Conservation (phyloP, 192 early-diverging fungal genomes). For the Bifiguratus adelaidae region DNA sequence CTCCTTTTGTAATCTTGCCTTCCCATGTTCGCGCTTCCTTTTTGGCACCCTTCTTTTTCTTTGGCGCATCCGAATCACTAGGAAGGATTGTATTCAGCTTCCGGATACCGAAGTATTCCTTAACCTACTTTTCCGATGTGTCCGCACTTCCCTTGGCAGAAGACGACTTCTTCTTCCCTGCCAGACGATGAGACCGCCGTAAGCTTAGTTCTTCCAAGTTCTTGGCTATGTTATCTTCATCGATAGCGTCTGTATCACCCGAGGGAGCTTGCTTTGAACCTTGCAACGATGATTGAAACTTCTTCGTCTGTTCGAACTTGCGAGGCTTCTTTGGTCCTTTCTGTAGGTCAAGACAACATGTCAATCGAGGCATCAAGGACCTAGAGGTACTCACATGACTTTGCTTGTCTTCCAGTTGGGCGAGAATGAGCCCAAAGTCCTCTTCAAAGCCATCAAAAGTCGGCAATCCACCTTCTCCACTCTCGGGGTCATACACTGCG, state of each 20-base stretch:
- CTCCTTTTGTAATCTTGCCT: conserved; percentile 45
- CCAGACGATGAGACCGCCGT: too few relatives aligned
- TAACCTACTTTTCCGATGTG: too few relatives aligned
- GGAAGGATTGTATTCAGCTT: too few relatives aligned
- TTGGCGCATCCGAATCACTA: too few relatives aligned
- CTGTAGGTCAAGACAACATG: conserved; percentile 6
- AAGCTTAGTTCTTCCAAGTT: conserved; percentile 33
- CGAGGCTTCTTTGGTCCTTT: conserved; percentile 46
- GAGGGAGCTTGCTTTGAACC: conserved; percentile 27
- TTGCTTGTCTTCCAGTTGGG: conserved; percentile 55
- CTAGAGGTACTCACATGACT: conserved; percentile 22
- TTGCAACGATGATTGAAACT: conserved; percentile 52
- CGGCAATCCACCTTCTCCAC: too few relatives aligned
- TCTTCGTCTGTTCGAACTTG: conserved; percentile 72
- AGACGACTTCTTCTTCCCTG: too few relatives aligned
- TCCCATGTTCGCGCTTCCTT: conserved; percentile 72
- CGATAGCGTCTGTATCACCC: conserved; percentile 5
- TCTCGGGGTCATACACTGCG: too few relatives aligned
- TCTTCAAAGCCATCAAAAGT: too few relatives aligned
- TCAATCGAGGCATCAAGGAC: not conserved
- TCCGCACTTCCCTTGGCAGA: too few relatives aligned
- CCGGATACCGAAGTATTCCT: too few relatives aligned
- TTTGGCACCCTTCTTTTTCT: conserved; percentile 35
- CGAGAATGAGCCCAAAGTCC: conserved; percentile 15
- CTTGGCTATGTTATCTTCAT: conserved; percentile 37